Percentiles rank a stretch among this genome's conserved stretches.
These are phyloP conservation scores for Russula sp. DNA, from an alignment of 768 basidiomycete species.

Conservation along the genomic window DNA sequence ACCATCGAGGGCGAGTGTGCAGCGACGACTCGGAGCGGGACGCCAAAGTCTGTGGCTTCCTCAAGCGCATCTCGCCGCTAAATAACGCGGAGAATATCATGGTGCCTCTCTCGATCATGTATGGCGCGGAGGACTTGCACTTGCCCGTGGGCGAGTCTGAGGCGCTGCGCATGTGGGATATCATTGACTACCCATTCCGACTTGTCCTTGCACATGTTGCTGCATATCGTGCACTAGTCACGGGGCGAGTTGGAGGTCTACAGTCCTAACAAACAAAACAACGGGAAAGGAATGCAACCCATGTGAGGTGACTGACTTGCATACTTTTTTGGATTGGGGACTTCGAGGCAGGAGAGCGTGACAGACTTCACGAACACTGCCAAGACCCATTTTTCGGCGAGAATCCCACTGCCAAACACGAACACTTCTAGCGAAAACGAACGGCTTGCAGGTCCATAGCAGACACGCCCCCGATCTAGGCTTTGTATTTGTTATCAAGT, in stretches of 20 bases:
- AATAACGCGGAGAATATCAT: slow-evolving; percentile 35
- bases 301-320: neutral
- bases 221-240: too few relatives aligned
- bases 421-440: neutral
- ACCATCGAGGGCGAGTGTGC: slow-evolving; percentile 35
- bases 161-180: slow-evolving; percentile 36
- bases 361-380: slow-evolving; percentile 39
- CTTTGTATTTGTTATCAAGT: too few relatives aligned
- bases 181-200: neutral
- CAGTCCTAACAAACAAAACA: slow-evolving; percentile 3
- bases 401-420: slow-evolving; percentile 29
- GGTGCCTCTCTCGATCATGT: slow-evolving; percentile 37
- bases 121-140: slow-evolving; percentile 38
- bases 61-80: slow-evolving; percentile 37
- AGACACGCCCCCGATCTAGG: neutral
- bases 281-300: too few relatives aligned
- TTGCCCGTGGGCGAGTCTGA: slow-evolving; percentile 34
- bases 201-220: too few relatives aligned
- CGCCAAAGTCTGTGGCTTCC: slow-evolving; percentile 34
- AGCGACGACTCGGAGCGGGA: slow-evolving; percentile 34
- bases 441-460: neutral
- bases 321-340: slow-evolving; percentile 25
- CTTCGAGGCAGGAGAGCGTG: slow-evolving; percentile 39
- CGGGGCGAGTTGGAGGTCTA: slow-evolving; percentile 38
- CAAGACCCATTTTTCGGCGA: slow-evolving; percentile 36